Evolutionary conservation across 805 yeast genomes (phyloP).

Genomic region (Candida berthetii): DNA sequence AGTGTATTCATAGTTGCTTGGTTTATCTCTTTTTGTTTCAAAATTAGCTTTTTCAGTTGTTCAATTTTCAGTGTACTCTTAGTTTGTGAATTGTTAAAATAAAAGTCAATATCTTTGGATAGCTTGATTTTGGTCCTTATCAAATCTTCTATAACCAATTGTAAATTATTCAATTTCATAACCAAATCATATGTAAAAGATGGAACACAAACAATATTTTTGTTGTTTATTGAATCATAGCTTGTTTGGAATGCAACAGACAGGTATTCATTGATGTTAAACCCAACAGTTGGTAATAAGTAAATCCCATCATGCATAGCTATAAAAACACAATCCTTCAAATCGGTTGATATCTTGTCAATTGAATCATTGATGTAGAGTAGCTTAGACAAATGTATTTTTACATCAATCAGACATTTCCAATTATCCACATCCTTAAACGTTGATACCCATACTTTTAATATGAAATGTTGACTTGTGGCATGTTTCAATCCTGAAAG

Average conservation of each 20-base stretch:
- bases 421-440: conserved; percentile 10
- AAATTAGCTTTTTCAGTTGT: conserved; percentile 3
- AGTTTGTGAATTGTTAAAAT: conserved; percentile 1
- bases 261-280: conserved; percentile 2
- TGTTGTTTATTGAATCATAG: neutral
- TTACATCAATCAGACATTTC: conserved; percentile 17
- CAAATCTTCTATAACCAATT: conserved; percentile 29
- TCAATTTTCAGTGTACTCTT: conserved; percentile 3
- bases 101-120: conserved; percentile 6
- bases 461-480: conserved; percentile 5
- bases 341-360: conserved; percentile 11
- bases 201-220: conserved; percentile 1
- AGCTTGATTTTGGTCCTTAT: conserved; percentile 11
- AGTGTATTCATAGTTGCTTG: conserved; percentile 3
- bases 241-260: neutral
- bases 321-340: conserved; percentile 17
- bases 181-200: conserved; percentile 33
- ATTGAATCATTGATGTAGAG: conserved; percentile 25
- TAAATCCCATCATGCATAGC: conserved; percentile 25
- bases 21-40: conserved; percentile 2
- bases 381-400: conserved; percentile 23
- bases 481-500: conserved; percentile 5
- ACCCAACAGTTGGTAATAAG: conserved; percentile 7
- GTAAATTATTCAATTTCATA: conserved; percentile 34
- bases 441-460: conserved; percentile 16